These are phyloP conservation scores for Chrysochromulina tobinii DNA, from an alignment of 78 protist species.

Conservation along the genomic window DNA sequence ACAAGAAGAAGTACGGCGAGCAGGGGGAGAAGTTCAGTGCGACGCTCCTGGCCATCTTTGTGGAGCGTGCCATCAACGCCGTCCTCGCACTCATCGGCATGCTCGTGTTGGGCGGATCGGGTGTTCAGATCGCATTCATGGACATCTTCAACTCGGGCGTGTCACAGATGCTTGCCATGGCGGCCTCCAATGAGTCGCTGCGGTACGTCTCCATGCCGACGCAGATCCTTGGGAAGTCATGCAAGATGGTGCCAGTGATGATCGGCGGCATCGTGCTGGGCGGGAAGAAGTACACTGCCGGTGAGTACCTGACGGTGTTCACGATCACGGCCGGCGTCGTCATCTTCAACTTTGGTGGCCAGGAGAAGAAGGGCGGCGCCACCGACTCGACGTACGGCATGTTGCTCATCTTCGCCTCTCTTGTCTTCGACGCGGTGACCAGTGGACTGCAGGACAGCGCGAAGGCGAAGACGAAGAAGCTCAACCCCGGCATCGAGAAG, in stretches of 20 bases:
- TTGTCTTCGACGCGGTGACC: no score
- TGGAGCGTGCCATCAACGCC: constrained; percentile 35
- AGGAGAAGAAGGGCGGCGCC: no score
- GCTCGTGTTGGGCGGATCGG: background rate
- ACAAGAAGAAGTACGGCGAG: background rate
- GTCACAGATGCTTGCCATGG: background rate
- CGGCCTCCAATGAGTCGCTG: constrained; percentile 21
- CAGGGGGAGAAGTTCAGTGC: background rate
- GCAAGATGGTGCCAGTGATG: constrained; percentile 61
- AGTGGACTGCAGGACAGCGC: no score
- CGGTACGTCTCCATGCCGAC: constrained; percentile 49
- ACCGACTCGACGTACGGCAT: no score
- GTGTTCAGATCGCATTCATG: background rate
- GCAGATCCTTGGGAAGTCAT: constrained; percentile 59
- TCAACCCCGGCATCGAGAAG: no score
- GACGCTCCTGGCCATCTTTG: background rate
- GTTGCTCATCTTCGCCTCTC: no score
- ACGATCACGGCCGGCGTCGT: no score
- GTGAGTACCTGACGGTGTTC: no score
- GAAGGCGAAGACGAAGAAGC: no score
- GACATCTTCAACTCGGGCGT: no score
- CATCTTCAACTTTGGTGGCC: no score
- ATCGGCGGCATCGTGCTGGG: background rate
- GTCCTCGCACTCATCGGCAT: background rate
- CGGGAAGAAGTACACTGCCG: background rate